Percentiles rank a stretch among this genome's conserved stretches.
These are phyloP conservation scores for Pythium sp. DNA, from an alignment of 352 stramenopile species.

Conservation along the genomic window DNA sequence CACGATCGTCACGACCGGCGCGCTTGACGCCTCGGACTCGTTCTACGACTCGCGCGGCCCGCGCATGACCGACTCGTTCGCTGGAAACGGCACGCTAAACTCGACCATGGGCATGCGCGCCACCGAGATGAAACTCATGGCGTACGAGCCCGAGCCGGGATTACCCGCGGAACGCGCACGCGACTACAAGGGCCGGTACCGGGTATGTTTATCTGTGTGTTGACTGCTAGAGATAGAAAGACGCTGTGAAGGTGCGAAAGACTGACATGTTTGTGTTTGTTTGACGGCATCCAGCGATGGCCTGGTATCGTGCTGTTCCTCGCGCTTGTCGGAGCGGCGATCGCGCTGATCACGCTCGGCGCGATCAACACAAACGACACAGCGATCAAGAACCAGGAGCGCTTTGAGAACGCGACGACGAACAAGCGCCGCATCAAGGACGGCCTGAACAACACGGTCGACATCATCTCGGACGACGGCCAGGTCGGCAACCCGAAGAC, in stretches of 20 bases:
- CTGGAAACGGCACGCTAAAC: neutral
- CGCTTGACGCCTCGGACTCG: neutral
- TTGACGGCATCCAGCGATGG: slow-evolving; percentile 5
- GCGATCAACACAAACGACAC: slow-evolving; percentile 9
- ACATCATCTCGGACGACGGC: slow-evolving; percentile 42
- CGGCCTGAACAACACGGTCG: slow-evolving; percentile 19
- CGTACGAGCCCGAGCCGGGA: slow-evolving; percentile 36
- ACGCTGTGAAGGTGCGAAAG: neutral
- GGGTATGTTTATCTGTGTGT: slow-evolving; percentile 24
- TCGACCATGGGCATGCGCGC: slow-evolving; percentile 18
- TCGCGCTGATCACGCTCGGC: slow-evolving; percentile 15
- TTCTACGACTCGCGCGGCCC: slow-evolving; percentile 3
- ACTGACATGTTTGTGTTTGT: neutral
- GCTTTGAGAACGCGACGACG: slow-evolving; percentile 14
- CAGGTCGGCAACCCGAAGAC: slow-evolving; percentile 53
- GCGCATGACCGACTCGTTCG: slow-evolving; percentile 5
- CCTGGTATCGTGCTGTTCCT: slow-evolving; percentile 14
- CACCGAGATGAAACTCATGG: slow-evolving; percentile 66
- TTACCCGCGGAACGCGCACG: slow-evolving; percentile 37
- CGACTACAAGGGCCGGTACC: slow-evolving; percentile 74
- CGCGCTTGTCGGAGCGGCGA: slow-evolving; percentile 10
- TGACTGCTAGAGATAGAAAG: neutral
- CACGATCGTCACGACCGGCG: slow-evolving; percentile 4
- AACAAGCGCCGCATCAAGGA: slow-evolving; percentile 32
- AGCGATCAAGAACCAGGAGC: slow-evolving; percentile 11